Conservation (phyloP, 345 rosid genomes). For the Linum lewisii region DNA sequence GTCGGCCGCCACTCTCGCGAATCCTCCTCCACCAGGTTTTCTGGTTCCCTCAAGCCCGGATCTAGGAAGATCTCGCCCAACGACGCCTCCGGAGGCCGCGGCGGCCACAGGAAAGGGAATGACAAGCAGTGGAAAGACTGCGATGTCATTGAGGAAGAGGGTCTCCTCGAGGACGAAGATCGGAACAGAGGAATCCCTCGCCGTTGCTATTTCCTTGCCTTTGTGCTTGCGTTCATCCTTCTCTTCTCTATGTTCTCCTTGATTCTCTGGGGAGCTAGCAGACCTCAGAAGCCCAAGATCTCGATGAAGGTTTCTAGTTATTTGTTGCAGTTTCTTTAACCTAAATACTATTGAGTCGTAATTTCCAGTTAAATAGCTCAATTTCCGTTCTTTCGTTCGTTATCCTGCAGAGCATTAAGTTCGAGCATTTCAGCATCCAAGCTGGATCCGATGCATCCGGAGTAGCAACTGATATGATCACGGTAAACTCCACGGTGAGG, state of each 20-base stretch:
- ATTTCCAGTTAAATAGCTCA: background rate
- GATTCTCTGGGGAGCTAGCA: constrained; percentile 84
- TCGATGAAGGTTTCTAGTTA: constrained; percentile 47
- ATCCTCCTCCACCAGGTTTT: constrained; percentile 83
- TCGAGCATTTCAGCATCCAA: constrained; percentile 70
- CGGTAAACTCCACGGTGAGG: constrained; percentile 63
- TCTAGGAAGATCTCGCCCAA: constrained; percentile 82
- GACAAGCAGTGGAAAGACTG: constrained; percentile 69
- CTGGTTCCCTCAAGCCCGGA: constrained; percentile 84
- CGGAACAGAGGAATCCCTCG: constrained; percentile 58
- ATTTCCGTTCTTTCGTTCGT: constrained; percentile 1
- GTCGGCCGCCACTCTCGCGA: constrained; percentile 83
- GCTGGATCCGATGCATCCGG: constrained; percentile 90
- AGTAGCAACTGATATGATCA: constrained; percentile 86
- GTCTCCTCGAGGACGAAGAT: constrained; percentile 79
- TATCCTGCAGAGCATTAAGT: constrained; percentile 49
- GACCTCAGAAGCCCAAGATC: constrained; percentile 80
- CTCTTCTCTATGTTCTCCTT: constrained; percentile 74
- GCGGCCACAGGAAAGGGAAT: constrained; percentile 32
- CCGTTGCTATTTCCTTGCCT: constrained; percentile 68
- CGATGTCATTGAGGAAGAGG: constrained; percentile 85
- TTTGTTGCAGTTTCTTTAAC: background rate
- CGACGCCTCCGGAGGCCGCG: constrained; percentile 34
- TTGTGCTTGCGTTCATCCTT: constrained; percentile 70
- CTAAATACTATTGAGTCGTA: background rate